Base-by-base conservation (phyloP, 805 yeast species). In the Saccharomycopsis sp. region DNA sequence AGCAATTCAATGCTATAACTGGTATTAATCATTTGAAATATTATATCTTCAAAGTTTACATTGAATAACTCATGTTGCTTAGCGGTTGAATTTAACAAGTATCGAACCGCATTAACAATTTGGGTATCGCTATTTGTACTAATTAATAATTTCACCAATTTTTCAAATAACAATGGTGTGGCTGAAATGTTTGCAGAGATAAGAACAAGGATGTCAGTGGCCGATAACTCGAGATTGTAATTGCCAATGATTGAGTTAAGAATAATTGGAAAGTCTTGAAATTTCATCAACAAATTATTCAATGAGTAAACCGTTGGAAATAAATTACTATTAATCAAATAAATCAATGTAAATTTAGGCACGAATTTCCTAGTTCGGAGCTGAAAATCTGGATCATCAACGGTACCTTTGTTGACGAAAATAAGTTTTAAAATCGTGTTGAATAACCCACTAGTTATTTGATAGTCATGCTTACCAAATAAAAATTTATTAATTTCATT, bases 321-420 rank as follows among this genome's bases (percentile, higher is more conserved):
- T 26, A 44, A 41, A 24, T 37, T 33, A 28, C 39, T 24, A 27
- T 38, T 45, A n/a, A 45, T 21, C 8, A 48, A 36, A 23, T 41
- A 48, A 13, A 48, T 41, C n/a, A 41, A 19, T 9, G 46, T 28
- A 22, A 48, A 38, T 26, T 41, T 31, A 2, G 51, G 51, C 20
- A 48, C 26, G 31, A 48, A 44, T 11, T 48, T 39, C 17, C 24
- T 24, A 19, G 22, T 22, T 23, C 19, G 38, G 14, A 44, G n/a
- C n/a, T n/a, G n/a, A n/a, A n/a, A n/a, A n/a, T n/a, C n/a, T 20
- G 17, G 6, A 20, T 6, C 17, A 20, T 31, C 14, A 8, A 20
- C 14, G 6, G 9, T 5, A 5, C 35, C 35, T 14, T 17, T 14
- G 7, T 21, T 14, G 17, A 11, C 14, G 32, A 45, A 45, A 19